phyloP scores from a whole-genome alignment of 495 filamentous ascomycete species.

The Cladorrhinum samala region DNA sequence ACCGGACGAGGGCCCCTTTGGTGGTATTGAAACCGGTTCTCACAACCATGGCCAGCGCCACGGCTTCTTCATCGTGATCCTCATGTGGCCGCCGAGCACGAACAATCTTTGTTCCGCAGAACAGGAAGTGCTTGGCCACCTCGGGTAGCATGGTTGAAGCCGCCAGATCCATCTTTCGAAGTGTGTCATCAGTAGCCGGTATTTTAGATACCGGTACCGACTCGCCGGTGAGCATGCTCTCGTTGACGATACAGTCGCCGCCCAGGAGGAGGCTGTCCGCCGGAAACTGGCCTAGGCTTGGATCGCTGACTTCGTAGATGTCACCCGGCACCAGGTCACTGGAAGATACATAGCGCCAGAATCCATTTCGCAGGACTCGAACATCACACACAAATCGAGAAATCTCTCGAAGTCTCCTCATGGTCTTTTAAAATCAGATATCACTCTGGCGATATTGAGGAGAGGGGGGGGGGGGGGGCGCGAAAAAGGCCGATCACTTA shows the following conservation, averaged over 20 bases:
- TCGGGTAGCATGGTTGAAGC: constrained; percentile 73
- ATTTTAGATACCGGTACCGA: constrained; percentile 94
- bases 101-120: constrained; percentile 92
- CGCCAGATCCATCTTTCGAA: constrained; percentile 64
- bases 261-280: constrained; percentile 88
- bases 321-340: constrained; percentile 91
- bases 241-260: constrained; percentile 97
- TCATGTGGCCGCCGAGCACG: constrained; percentile 83
- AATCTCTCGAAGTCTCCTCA: constrained; percentile 84
- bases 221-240: constrained; percentile 99
- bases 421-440: constrained; percentile 57
- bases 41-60: constrained; percentile 84
- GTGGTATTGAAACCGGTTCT: constrained; percentile 96
- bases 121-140: constrained; percentile 81
- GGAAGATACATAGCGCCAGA: constrained; percentile 85
- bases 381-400: constrained; percentile 94
- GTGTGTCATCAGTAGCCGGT: constrained; percentile 75
- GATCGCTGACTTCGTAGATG: constrained; percentile 95
- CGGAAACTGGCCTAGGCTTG: constrained; percentile 86
- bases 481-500: constrained; percentile 44
- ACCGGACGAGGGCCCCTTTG: constrained; percentile 90
- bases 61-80: constrained; percentile 74
- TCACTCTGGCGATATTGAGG: too few species aligned
- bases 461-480: too few species aligned
- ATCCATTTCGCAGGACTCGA: constrained; percentile 85